These are phyloP conservation scores for Suillus discolor DNA, from an alignment of 768 basidiomycete species.

Conservation along the genomic window DNA sequence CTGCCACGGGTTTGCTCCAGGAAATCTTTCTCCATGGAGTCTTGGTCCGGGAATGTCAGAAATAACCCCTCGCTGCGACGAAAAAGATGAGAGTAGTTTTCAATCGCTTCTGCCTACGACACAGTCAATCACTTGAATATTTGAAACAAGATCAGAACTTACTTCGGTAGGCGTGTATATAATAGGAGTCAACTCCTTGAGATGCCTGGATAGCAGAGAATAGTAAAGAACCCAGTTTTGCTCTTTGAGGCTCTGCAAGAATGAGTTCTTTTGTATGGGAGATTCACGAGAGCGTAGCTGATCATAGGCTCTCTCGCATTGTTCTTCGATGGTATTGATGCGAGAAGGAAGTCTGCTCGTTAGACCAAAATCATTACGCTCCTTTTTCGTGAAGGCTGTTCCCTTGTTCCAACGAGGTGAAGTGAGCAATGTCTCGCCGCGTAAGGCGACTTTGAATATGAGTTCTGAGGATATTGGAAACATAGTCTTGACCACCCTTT, in stretches of 20 bases:
- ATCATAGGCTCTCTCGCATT: slow-evolving; percentile 72
- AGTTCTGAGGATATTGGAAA: slow-evolving; percentile 13
- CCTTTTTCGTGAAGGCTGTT: slow-evolving; percentile 68
- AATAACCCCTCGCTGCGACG: slow-evolving; percentile 78
- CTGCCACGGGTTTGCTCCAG: slow-evolving; percentile 63
- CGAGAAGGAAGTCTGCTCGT: slow-evolving; percentile 50
- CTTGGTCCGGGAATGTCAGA: slow-evolving; percentile 59
- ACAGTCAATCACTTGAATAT: neutral
- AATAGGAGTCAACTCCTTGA: slow-evolving; percentile 62
- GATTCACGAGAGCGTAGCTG: slow-evolving; percentile 48
- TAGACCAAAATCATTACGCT: slow-evolving; percentile 71
- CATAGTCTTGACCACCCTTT: slow-evolving; percentile 2
- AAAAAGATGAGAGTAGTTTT: slow-evolving; percentile 84
- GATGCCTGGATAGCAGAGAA: slow-evolving; percentile 56
- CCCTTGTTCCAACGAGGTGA: slow-evolving; percentile 80
- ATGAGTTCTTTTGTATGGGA: slow-evolving; percentile 68
- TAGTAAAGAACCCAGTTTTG: slow-evolving; percentile 88
- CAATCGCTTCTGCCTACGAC: slow-evolving; percentile 73
- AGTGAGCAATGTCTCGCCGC: slow-evolving; percentile 63
- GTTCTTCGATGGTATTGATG: slow-evolving; percentile 71
- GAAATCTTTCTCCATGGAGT: slow-evolving; percentile 77
- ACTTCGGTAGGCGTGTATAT: slow-evolving; percentile 87
- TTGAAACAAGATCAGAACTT: slow-evolving; percentile 17
- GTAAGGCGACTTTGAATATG: slow-evolving; percentile 49
- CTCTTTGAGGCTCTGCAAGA: slow-evolving; percentile 72